Conservation (phyloP, 163 green algal species). For the Chlamydomonas reinhardtii region DNA sequence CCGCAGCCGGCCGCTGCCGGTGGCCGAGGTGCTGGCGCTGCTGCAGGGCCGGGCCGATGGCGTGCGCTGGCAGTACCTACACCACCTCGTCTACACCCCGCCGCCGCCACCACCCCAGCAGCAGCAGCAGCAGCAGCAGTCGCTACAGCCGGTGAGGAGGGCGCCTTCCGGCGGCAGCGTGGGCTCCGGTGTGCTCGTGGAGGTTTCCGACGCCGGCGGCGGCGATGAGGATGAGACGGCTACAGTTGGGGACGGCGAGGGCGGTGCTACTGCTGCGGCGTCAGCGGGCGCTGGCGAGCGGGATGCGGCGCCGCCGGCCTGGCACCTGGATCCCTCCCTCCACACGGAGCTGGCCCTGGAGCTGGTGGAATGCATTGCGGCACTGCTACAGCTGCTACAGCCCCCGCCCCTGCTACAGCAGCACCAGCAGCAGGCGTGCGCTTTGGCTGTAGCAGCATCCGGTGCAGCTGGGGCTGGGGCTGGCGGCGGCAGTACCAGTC, state of each 20-base stretch:
- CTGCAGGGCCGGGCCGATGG: conserved; percentile 56
- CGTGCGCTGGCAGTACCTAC: conserved; percentile 68
- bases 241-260: neutral
- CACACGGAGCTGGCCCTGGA: conserved; percentile 64
- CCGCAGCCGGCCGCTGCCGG: conserved; percentile 15
- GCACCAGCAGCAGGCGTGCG: neutral
- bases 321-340: conserved; percentile 24
- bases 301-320: neutral
- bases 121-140: neutral
- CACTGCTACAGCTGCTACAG: conserved; percentile 17
- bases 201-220: neutral
- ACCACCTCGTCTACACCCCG: conserved; percentile 55
- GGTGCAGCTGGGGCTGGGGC: neutral
- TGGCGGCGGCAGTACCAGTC: neutral
- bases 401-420: neutral
- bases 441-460: no score
- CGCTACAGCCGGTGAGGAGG: neutral
- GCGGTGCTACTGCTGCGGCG: neutral
- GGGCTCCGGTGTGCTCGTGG: neutral
- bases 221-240: neutral
- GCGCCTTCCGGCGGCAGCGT: neutral
- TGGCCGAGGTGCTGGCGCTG: conserved; percentile 48
- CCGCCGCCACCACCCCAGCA: neutral
- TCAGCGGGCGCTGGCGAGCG: neutral
- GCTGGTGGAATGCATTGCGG: conserved; percentile 47